A percentile compares a stretch with the other conserved stretches of the same genome.
phyloP scores from a whole-genome alignment of 805 yeast genomes.

The Priceomyces medius region DNA sequence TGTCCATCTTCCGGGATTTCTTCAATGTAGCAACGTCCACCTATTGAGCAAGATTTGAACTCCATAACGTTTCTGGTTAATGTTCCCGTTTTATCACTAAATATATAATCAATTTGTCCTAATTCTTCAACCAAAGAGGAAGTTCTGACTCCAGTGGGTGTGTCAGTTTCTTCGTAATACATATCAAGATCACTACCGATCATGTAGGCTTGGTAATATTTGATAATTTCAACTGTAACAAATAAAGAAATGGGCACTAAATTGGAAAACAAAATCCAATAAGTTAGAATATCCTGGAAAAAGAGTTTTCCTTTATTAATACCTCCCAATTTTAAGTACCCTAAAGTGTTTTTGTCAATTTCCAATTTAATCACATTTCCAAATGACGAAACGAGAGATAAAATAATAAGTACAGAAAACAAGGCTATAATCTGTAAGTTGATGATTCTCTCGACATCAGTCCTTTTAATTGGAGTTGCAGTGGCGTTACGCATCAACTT shows the following conservation, averaged over 20 bases:
- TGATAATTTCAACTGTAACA: constrained; percentile 94
- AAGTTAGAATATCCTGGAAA: constrained; percentile 85
- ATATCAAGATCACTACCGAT: constrained; percentile 93
- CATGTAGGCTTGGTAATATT: constrained; percentile 91
- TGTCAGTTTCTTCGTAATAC: constrained; percentile 83
- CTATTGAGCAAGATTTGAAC: constrained; percentile 89
- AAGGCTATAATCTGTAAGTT: constrained; percentile 88
- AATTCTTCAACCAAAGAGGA: constrained; percentile 94
- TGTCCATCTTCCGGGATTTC: constrained; percentile 89
- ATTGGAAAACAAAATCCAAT: constrained; percentile 94
- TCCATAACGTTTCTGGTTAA: constrained; percentile 96
- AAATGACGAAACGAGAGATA: constrained; percentile 76
- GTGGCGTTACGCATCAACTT: constrained; percentile 98
- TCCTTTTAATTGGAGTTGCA: constrained; percentile 95
- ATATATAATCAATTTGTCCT: constrained; percentile 94
- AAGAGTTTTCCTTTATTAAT: constrained; percentile 68
- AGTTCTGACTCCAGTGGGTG: constrained; percentile 93
- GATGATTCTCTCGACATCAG: constrained; percentile 94
- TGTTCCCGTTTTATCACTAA: constrained; percentile 97
- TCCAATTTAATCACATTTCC: constrained; percentile 81
- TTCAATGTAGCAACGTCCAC: constrained; percentile 83
- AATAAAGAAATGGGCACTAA: constrained; percentile 96
- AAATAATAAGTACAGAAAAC: constrained; percentile 72
- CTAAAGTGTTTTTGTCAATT: constrained; percentile 49
- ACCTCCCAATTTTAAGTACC: constrained; percentile 68